Conservation (phyloP, 1,284 basidiomycete genomes). For the Porodaedalea pini region DNA sequence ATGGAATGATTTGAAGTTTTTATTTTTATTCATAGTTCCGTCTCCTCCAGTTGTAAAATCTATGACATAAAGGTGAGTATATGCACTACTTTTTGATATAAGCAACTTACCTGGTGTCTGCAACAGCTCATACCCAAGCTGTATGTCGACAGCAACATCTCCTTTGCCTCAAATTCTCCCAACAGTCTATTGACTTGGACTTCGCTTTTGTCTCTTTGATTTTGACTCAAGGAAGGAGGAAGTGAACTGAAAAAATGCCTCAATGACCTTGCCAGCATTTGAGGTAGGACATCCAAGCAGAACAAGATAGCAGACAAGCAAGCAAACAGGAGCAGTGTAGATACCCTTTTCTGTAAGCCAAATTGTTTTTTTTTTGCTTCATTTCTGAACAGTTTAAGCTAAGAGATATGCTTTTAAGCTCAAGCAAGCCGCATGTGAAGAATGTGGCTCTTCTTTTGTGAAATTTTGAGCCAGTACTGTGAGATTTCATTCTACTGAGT, state of each 20-base stretch:
- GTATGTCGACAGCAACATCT: not conserved
- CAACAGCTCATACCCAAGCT: conserved; percentile 1
- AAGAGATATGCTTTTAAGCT: not conserved
- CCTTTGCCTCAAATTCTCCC: not conserved
- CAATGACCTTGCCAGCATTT: not conserved
- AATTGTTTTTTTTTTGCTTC: not conserved
- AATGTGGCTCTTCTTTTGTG: not conserved
- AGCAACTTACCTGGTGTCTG: not conserved
- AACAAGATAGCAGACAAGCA: not conserved
- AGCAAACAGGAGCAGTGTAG: not conserved
- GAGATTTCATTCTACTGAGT: too few species aligned
- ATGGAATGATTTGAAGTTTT: conserved; percentile 12
- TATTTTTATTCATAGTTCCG: conserved; percentile 18
- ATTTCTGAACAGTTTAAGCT: not conserved
- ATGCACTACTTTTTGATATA: not conserved
- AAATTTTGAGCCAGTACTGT: too few species aligned
- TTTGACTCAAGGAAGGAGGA: not conserved
- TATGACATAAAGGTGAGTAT: not conserved
- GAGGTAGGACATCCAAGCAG: not conserved
- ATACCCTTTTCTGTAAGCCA: not conserved
- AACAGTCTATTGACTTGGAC: not conserved
- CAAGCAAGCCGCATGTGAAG: not conserved
- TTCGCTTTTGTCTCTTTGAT: not conserved
- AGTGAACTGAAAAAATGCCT: not conserved
- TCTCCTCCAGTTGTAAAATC: conserved; percentile 18